Conservation (phyloP, 345 rosid species). For the Eucalyptus virginea region DNA sequence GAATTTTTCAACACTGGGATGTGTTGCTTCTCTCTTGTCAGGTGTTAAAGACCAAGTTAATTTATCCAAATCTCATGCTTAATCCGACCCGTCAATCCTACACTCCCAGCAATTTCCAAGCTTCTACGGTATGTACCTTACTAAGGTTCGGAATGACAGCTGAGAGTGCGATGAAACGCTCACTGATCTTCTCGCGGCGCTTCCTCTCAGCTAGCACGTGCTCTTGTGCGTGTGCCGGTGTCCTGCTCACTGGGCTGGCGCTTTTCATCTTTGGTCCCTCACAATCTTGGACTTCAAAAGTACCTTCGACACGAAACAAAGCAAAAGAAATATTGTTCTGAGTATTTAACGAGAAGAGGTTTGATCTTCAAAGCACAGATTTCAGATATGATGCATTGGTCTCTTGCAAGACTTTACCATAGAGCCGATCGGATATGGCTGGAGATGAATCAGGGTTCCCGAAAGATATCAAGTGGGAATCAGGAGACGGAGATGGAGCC, state of each 20-base stretch:
- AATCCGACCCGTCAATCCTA: not conserved
- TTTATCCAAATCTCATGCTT: not conserved
- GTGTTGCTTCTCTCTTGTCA: not conserved
- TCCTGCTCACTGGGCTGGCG: conserved; percentile 4
- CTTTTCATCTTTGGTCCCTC: not conserved
- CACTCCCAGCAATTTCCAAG: not conserved
- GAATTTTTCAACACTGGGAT: not conserved
- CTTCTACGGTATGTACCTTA: conserved; percentile 17
- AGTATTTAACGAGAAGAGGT: not conserved
- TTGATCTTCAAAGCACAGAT: not conserved
- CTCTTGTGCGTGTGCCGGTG: conserved; percentile 44
- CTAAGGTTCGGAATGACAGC: conserved; percentile 69
- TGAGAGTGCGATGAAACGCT: conserved; percentile 57
- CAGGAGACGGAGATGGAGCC: conserved; percentile 9
- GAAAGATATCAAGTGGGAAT: conserved; percentile 35
- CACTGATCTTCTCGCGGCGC: conserved; percentile 63
- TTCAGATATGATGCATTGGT: not conserved
- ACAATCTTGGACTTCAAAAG: not conserved
- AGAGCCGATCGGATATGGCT: not conserved
- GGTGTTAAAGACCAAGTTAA: not conserved
- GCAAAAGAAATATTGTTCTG: not conserved
- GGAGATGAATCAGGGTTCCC: conserved; percentile 10
- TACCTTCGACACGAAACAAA: not conserved
- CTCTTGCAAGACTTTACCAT: not conserved
- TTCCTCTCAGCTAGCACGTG: conserved; percentile 78